Percentiles rank a stretch among this genome's conserved stretches.
Conservation (phyloP, 2,329 filamentous ascomycete species). For the Ilyonectria mors-panacis region DNA sequence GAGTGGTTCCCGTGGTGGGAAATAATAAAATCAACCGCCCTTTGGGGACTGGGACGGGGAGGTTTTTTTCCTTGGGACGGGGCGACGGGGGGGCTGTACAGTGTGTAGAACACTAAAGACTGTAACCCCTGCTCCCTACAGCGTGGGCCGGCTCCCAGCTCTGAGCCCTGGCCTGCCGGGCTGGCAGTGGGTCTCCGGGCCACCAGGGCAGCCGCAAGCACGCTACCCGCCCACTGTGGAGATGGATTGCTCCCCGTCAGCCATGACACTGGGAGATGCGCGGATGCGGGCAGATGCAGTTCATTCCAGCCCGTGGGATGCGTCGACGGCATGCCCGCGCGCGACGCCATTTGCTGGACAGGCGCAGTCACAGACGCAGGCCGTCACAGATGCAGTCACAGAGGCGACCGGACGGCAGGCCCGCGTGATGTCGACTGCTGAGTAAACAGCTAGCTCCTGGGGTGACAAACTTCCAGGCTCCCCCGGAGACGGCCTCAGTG, state of each 20-base stretch:
- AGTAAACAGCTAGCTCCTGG: neutral
- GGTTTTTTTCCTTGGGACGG: constrained; percentile 37
- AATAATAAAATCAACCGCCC: constrained; percentile 29
- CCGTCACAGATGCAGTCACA: neutral
- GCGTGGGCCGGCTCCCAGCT: constrained; percentile 4
- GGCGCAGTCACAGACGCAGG: constrained; percentile 5
- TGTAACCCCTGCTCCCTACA: constrained; percentile 19
- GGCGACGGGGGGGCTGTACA: constrained; percentile 3
- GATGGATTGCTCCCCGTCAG: constrained; percentile 22
- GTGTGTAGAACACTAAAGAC: constrained; percentile 12
- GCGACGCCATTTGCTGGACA: constrained; percentile 3
- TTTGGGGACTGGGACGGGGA: constrained; percentile 34
- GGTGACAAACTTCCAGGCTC: constrained; percentile 13
- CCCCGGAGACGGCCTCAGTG: constrained; percentile 21
- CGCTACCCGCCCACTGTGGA: constrained; percentile 23
- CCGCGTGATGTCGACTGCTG: constrained; percentile 7
- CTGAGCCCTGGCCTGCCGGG: constrained; percentile 20
- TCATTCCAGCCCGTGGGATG: constrained; percentile 4
- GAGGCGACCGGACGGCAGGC: constrained; percentile 1
- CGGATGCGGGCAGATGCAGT: constrained; percentile 6
- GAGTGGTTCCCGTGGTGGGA: constrained; percentile 45
- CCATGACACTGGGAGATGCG: neutral
- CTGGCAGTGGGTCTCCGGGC: constrained; percentile 12
- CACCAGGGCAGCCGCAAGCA: constrained; percentile 14
- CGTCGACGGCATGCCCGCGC: neutral